phyloP scores from a whole-genome alignment of 495 filamentous ascomycete species.

The Neurospora sp. region DNA sequence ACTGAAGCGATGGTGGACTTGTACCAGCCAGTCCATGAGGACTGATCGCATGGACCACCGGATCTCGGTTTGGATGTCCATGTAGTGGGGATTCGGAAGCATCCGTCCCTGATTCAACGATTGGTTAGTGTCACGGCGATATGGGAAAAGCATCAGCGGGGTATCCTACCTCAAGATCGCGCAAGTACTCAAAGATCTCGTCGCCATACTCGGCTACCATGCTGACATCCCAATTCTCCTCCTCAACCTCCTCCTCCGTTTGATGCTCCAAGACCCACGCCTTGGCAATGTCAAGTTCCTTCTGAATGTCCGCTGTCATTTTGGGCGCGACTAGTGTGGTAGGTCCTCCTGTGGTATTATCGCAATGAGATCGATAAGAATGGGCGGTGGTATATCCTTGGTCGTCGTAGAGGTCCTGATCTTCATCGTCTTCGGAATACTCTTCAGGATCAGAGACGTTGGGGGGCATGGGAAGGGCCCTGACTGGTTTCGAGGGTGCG shows the following conservation, averaged over 20 bases:
- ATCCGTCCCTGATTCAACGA: constrained; percentile 50
- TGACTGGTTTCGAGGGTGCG: constrained; percentile 5
- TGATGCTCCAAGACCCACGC: constrained; percentile 51
- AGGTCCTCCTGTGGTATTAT: constrained; percentile 66
- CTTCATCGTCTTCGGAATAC: constrained; percentile 68
- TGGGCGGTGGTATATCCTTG: constrained; percentile 71
- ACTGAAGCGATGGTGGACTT: constrained; percentile 85
- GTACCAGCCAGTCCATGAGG: constrained; percentile 95
- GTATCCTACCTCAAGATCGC: constrained; percentile 68
- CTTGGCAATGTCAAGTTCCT: constrained; percentile 62
- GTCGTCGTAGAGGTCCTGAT: constrained; percentile 70
- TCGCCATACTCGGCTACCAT: constrained; percentile 97
- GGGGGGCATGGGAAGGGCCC: constrained; percentile 10
- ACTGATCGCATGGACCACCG: constrained; percentile 98
- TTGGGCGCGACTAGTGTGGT: constrained; percentile 65
- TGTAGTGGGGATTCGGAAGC: constrained; percentile 82
- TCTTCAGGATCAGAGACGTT: constrained; percentile 52
- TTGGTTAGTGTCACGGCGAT: constrained; percentile 10
- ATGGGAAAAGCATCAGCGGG: background rate
- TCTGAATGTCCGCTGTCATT: constrained; percentile 47
- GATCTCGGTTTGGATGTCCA: constrained; percentile 94
- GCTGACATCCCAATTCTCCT: constrained; percentile 87
- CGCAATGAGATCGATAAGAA: constrained; percentile 60
- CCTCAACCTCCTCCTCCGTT: constrained; percentile 54
- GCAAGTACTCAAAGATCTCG: constrained; percentile 91